These are phyloP conservation scores for Tolypocladium paradoxum DNA, from an alignment of 2,329 filamentous ascomycete species.

Conservation along the genomic window DNA sequence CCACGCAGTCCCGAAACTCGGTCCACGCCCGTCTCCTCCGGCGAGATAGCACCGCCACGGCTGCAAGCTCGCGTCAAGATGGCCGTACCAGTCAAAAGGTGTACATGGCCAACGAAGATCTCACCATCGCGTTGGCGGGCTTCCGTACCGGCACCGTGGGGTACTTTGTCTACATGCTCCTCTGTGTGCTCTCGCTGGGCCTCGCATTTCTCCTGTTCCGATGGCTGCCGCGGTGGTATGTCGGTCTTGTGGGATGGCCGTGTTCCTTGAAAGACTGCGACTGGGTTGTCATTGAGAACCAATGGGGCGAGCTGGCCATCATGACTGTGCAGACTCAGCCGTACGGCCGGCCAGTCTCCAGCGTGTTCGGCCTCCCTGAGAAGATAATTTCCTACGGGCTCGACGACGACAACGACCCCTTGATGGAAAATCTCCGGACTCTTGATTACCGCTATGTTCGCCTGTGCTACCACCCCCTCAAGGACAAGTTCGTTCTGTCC, in stretches of 20 bases:
- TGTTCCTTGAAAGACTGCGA: conserved; percentile 62
- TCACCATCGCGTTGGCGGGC: conserved; percentile 87
- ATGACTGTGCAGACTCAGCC: conserved; percentile 49
- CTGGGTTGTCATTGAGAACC: conserved; percentile 95
- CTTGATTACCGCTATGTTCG: conserved; percentile 91
- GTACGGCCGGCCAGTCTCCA: conserved; percentile 46
- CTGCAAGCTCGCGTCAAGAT: conserved; percentile 50
- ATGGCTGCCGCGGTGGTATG: conserved; percentile 84
- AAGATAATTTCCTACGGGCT: conserved; percentile 45
- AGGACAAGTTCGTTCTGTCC: conserved; percentile 78
- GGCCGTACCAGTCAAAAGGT: conserved; percentile 76
- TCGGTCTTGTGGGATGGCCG: conserved; percentile 60
- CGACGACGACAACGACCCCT: conserved; percentile 58
- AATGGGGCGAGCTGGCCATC: conserved; percentile 89
- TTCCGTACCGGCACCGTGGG: conserved; percentile 70
- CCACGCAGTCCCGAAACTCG: conserved; percentile 45
- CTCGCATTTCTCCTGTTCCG: conserved; percentile 74
- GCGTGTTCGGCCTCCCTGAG: conserved; percentile 55
- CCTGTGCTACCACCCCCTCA: conserved; percentile 80
- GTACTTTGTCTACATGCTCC: conserved; percentile 52
- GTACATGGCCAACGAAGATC: conserved; percentile 84
- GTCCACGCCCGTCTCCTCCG: conserved; percentile 57
- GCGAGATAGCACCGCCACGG: conserved; percentile 59
- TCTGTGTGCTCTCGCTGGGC: conserved; percentile 66
- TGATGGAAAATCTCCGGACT: conserved; percentile 62